phyloP scores from a whole-genome alignment of 176 grass and related monocot genomes.

The Aegilops tauschii region DNA sequence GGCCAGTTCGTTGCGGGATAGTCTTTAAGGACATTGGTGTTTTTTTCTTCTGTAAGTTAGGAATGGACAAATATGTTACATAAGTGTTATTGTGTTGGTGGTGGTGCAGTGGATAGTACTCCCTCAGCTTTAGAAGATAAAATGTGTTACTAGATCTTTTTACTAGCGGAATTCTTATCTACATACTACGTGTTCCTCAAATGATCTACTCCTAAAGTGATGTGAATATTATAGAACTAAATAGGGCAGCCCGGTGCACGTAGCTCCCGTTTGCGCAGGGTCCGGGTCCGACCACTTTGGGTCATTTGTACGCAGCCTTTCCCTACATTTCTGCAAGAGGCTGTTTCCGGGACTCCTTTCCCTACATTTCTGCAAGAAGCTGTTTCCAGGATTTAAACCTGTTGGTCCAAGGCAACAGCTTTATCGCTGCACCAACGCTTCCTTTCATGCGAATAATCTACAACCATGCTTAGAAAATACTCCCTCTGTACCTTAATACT shows the following conservation, averaged over 20 bases:
- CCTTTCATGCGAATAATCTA: background rate
- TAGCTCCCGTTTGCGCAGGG: no score
- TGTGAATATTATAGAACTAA: background rate
- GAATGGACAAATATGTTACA: background rate
- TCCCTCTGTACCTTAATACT: no score
- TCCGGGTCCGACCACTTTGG: no score
- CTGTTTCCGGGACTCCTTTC: no score
- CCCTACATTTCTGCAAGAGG: no score
- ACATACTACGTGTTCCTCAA: background rate
- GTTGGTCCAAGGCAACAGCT: no score
- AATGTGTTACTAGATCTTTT: slow-evolving; percentile 16
- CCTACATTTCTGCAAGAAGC: no score
- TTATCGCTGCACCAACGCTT: no score
- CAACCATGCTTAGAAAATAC: slow-evolving; percentile 7
- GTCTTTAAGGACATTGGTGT: background rate
- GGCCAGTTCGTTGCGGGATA: background rate
- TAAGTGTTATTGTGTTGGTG: background rate
- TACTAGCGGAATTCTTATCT: background rate
- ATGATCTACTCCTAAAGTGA: slow-evolving; percentile 15
- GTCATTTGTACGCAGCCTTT: no score
- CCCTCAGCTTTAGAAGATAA: background rate
- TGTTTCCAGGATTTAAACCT: no score
- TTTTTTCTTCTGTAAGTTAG: background rate
- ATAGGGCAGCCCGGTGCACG: no score
- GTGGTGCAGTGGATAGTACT: background rate